phyloP scores from a whole-genome alignment of 768 basidiomycete species.

The Kondoa subrosea region DNA sequence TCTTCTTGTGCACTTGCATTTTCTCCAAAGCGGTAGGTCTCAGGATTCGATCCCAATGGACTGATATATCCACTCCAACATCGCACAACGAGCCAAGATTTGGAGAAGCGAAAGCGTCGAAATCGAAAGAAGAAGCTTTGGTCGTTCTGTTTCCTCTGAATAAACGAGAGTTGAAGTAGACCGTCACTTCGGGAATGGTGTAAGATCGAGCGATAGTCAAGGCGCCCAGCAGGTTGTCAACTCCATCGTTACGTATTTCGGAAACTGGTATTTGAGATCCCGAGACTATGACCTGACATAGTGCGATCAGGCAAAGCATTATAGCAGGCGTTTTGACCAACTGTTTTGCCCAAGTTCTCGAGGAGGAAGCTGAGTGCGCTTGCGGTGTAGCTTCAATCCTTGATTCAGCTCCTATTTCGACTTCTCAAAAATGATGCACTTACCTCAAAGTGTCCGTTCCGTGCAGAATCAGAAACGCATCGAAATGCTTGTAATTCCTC shows the following conservation, averaged over 20 bases:
- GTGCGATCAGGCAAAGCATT: constrained; percentile 70
- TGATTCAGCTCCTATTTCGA: background rate
- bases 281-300: constrained; percentile 67
- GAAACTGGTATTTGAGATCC: constrained; percentile 88
- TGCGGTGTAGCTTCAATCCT: constrained; percentile 52
- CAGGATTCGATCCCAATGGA: constrained; percentile 27
- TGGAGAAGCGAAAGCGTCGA: constrained; percentile 38
- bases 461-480: constrained; percentile 78
- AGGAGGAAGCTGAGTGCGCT: constrained; percentile 79
- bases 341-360: constrained; percentile 77
- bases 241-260: constrained; percentile 79
- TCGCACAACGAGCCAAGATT: constrained; percentile 19
- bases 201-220: constrained; percentile 77
- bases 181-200: constrained; percentile 52
- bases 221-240: constrained; percentile 80
- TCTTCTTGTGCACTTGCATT: constrained; percentile 71
- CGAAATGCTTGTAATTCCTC: constrained; percentile 67
- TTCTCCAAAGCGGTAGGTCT: constrained; percentile 60
- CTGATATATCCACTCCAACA: constrained; percentile 75
- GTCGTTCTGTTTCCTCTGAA: constrained; percentile 43
- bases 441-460: constrained; percentile 56
- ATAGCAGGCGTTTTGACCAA: constrained; percentile 75
- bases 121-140: constrained; percentile 21
- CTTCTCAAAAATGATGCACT: constrained; percentile 26
- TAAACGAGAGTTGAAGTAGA: constrained; percentile 80